Conservation (phyloP, 192 early-diverging fungal species). For the Geosiphon pyriformis region DNA sequence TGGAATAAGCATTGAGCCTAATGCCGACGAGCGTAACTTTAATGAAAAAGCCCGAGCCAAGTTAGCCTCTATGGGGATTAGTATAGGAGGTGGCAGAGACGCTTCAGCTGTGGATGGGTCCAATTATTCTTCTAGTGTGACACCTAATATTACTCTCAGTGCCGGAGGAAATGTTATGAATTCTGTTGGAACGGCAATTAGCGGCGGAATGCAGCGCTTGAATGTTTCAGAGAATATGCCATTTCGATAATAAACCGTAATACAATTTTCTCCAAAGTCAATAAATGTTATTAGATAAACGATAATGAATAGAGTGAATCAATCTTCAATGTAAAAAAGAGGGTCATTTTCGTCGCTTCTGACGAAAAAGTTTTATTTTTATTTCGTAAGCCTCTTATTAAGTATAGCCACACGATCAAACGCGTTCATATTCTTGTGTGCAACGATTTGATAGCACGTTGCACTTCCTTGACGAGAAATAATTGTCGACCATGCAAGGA, state of each 20-base stretch:
- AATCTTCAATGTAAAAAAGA: too few species aligned
- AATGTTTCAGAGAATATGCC: not conserved
- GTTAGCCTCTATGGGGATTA: slow-evolving; percentile 18
- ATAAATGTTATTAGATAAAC: too few species aligned
- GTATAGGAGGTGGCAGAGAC: not conserved
- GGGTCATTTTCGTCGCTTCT: too few species aligned
- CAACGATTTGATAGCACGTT: slow-evolving; percentile 93
- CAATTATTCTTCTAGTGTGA: not conserved
- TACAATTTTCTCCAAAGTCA: too few species aligned
- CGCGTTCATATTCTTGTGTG: slow-evolving; percentile 95
- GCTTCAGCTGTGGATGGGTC: not conserved
- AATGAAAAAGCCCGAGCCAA: slow-evolving; percentile 23
- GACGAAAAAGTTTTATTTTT: too few species aligned
- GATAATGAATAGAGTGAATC: too few species aligned
- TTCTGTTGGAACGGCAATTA: too few species aligned
- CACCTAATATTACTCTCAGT: not conserved
- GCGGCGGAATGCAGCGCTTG: not conserved
- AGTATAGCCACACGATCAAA: slow-evolving; percentile 80
- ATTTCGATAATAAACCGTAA: not conserved
- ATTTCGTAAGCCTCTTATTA: slow-evolving; percentile 31
- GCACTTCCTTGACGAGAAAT: slow-evolving; percentile 94
- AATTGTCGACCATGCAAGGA: slow-evolving; percentile 95
- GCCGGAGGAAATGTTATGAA: not conserved
- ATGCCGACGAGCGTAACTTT: slow-evolving; percentile 15
- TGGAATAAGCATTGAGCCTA: slow-evolving; percentile 28